A percentile compares a stretch with the other conserved stretches of the same genome.
Conservation (phyloP, 2,329 filamentous ascomycete genomes). For the Beauveria caledonica region DNA sequence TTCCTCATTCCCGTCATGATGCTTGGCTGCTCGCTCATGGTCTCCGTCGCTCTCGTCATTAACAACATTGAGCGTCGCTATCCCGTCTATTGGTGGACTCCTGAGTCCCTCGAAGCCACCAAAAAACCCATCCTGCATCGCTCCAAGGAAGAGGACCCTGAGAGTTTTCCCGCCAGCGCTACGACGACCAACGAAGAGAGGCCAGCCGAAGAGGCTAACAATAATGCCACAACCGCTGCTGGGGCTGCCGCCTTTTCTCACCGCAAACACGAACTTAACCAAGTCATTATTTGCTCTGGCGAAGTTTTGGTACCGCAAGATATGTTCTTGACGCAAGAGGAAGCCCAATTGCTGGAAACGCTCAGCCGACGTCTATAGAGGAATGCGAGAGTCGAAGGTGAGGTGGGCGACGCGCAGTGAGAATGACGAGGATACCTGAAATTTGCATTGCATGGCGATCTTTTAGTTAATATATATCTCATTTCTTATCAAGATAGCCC, state of each 20-base stretch:
- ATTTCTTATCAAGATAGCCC: slow-evolving; percentile 1
- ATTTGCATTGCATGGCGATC: background rate
- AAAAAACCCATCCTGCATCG: slow-evolving; percentile 5
- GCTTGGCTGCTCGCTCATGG: slow-evolving; percentile 53
- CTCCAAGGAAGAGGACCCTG: slow-evolving; percentile 8
- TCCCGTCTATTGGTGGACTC: slow-evolving; percentile 64
- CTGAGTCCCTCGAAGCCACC: slow-evolving; percentile 22
- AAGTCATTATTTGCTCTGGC: slow-evolving; percentile 29
- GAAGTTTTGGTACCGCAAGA: slow-evolving; percentile 26
- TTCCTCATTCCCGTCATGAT: slow-evolving; percentile 55
- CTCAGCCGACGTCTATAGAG: slow-evolving; percentile 25
- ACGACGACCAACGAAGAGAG: background rate
- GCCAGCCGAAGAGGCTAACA: slow-evolving; percentile 4
- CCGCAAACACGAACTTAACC: slow-evolving; percentile 13
- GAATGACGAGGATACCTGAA: background rate
- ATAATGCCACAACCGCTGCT: slow-evolving; percentile 11
- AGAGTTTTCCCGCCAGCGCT: background rate
- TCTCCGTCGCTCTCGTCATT: slow-evolving; percentile 51
- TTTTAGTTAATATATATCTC: background rate
- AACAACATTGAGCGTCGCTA: slow-evolving; percentile 63
- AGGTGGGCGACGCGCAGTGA: background rate
- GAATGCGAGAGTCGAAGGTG: background rate
- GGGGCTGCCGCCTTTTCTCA: background rate
- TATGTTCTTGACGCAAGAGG: slow-evolving; percentile 30
- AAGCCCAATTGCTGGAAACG: slow-evolving; percentile 27